Percentiles rank a stretch among this genome's conserved stretches.
These are phyloP conservation scores for Leucogyrophana mollusca DNA, from an alignment of 768 basidiomycete genomes.

Conservation along the genomic window DNA sequence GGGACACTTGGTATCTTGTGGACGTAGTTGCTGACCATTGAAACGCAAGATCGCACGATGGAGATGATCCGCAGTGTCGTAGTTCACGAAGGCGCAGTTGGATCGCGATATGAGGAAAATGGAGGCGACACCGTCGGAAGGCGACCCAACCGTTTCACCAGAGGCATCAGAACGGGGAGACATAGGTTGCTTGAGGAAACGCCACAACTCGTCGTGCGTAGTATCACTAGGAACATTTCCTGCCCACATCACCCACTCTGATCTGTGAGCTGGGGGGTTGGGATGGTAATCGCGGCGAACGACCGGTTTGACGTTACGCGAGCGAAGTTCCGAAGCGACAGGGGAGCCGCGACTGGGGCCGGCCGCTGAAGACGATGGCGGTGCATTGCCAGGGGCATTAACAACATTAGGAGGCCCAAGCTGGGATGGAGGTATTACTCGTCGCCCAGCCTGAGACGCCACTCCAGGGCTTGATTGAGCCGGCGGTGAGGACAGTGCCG, in stretches of 20 bases:
- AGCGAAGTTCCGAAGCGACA: slow-evolving; percentile 1
- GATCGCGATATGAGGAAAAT: slow-evolving; percentile 96
- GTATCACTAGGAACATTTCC: slow-evolving; percentile 89
- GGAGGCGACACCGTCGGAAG: slow-evolving; percentile 63
- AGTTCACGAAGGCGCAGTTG: slow-evolving; percentile 93
- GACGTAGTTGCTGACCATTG: slow-evolving; percentile 69
- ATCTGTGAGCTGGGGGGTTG: slow-evolving; percentile 68
- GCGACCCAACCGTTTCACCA: not conserved
- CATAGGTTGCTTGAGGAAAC: slow-evolving; percentile 61
- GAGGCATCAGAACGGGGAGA: slow-evolving; percentile 10
- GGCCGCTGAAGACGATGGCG: slow-evolving; percentile 3
- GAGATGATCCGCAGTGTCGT: slow-evolving; percentile 60
- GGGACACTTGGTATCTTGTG: slow-evolving; percentile 70
- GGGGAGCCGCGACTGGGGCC: not conserved
- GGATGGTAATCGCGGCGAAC: slow-evolving; percentile 65
- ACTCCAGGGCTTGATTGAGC: not conserved
- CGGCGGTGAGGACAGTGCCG: slow-evolving; percentile 9
- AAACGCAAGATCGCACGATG: slow-evolving; percentile 67
- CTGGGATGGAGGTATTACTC: too few species aligned
- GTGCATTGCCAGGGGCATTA: not conserved
- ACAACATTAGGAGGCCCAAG: too few species aligned
- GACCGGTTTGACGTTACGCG: slow-evolving; percentile 25
- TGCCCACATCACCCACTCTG: slow-evolving; percentile 96
- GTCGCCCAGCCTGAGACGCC: too few species aligned
- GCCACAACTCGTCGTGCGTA: slow-evolving; percentile 81